Conservation (phyloP, 805 yeast genomes). For the Suhomyces sp. region DNA sequence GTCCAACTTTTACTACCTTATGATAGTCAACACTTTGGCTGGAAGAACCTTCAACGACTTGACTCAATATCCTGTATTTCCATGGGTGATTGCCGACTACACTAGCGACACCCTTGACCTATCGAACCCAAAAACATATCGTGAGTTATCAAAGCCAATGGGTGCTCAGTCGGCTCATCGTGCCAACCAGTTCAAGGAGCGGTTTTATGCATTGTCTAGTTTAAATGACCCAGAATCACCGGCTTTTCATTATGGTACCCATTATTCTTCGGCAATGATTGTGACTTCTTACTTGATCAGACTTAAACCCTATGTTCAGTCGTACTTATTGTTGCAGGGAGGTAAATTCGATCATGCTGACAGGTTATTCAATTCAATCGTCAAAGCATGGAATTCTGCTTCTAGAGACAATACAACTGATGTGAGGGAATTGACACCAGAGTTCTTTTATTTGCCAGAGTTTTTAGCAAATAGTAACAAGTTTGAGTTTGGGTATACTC, state of each 20-base stretch:
- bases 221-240: conserved; percentile 58
- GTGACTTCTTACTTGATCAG: conserved; percentile 79
- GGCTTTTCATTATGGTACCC: conserved; percentile 91
- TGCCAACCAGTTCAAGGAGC: conserved; percentile 60
- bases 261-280: conserved; percentile 91
- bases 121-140: conserved; percentile 53
- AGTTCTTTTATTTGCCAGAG: conserved; percentile 79
- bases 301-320: conserved; percentile 75
- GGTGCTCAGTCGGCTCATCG: conserved; percentile 74
- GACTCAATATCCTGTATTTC: conserved; percentile 89
- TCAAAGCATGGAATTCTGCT: conserved; percentile 80
- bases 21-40: conserved; percentile 77
- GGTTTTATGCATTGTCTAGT: conserved; percentile 68
- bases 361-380: conserved; percentile 68
- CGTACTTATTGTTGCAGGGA: conserved; percentile 76
- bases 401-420: conserved; percentile 79
- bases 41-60: conserved; percentile 87
- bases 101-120: conserved; percentile 68
- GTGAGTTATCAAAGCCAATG: conserved; percentile 87
- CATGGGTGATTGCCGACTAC: conserved; percentile 88
- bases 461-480: conserved; percentile 63
- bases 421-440: conserved; percentile 85
- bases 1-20: conserved; percentile 78
- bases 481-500: conserved; percentile 69
- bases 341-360: conserved; percentile 90